These are phyloP conservation scores for Phytophthora sp. DNA, from an alignment of 352 stramenopile species.

Conservation along the genomic window DNA sequence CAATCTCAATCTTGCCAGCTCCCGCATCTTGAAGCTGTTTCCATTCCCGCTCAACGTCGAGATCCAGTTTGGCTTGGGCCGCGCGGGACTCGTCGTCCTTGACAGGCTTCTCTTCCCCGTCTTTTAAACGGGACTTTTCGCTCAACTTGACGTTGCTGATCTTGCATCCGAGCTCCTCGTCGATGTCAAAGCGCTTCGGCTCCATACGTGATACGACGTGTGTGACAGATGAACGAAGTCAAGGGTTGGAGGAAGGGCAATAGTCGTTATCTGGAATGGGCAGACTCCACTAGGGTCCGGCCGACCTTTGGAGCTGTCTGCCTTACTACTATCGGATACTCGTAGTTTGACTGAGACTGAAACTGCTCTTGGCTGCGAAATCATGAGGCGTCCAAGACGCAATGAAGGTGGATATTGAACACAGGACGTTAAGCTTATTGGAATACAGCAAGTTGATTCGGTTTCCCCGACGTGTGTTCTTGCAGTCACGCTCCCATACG, in stretches of 20 bases:
- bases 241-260: not conserved
- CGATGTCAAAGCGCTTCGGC: constrained; percentile 60
- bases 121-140: constrained; percentile 53
- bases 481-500: constrained; percentile 25
- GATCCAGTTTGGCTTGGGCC: constrained; percentile 77
- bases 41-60: constrained; percentile 87
- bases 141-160: constrained; percentile 70
- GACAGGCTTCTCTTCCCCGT: constrained; percentile 56
- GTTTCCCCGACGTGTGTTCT: not conserved
- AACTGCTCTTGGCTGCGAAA: constrained; percentile 14
- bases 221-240: constrained; percentile 6
- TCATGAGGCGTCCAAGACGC: constrained; percentile 21
- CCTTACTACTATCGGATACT: too few species aligned
- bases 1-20: constrained; percentile 70
- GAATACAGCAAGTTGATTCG: not conserved
- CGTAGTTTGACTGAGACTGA: too few species aligned
- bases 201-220: constrained; percentile 49
- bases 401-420: constrained; percentile 22
- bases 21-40: constrained; percentile 70
- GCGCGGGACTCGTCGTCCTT: constrained; percentile 58
- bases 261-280: constrained; percentile 25
- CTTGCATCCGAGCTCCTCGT: constrained; percentile 71
- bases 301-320: constrained; percentile 24
- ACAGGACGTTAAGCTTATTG: not conserved
- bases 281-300: not conserved